These are phyloP conservation scores for Coelastrella sp. DNA, from an alignment of 139 green algal species.

Conservation along the genomic window DNA sequence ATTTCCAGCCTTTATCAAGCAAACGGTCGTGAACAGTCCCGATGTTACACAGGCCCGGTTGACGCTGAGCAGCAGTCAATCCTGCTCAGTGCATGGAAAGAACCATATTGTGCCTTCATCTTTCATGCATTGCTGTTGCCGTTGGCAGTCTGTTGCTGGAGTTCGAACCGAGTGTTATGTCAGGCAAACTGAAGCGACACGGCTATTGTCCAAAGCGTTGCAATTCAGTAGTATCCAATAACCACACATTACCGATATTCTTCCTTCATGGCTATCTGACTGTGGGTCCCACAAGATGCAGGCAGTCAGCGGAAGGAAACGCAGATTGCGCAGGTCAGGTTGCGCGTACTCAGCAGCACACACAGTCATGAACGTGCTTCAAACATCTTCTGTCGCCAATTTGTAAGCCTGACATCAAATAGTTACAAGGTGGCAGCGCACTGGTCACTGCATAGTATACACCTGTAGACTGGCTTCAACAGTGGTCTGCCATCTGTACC, in stretches of 20 bases:
- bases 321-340: too few relatives aligned
- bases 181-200: background rate
- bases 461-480: background rate
- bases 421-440: too few relatives aligned
- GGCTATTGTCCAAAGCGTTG: background rate
- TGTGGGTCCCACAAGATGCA: background rate
- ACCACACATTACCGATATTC: background rate
- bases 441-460: too few relatives aligned
- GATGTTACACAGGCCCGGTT: background rate
- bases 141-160: background rate
- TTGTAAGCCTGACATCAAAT: too few relatives aligned
- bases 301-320: background rate
- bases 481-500: background rate
- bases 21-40: background rate
- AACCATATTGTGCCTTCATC: background rate
- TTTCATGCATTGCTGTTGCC: background rate
- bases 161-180: constrained; percentile 8
- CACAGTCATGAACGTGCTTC: background rate
- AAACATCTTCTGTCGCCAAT: too few relatives aligned
- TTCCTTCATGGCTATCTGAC: background rate
- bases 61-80: background rate
- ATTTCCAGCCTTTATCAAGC: background rate
- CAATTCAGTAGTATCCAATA: background rate
- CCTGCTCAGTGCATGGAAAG: background rate
- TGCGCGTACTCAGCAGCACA: background rate